phyloP scores from a whole-genome alignment of 108 stramenopile species.

The Skeletonema tropicum region DNA sequence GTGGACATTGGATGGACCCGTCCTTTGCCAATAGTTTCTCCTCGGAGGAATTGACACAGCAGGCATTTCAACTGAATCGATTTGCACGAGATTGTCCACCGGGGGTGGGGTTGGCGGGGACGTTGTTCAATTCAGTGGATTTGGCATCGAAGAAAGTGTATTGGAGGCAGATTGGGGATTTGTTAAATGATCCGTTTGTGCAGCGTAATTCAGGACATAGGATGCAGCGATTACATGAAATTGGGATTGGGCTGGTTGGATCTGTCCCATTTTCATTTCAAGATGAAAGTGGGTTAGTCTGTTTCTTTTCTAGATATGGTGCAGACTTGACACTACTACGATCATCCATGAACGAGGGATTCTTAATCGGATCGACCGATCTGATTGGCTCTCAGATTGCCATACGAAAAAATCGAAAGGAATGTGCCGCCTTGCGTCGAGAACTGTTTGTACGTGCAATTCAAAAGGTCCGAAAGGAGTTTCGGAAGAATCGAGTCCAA shows the following conservation, averaged over 20 bases:
- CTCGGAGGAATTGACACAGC: neutral
- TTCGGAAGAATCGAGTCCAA: neutral
- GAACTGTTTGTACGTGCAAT: slow-evolving; percentile 13
- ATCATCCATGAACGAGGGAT: slow-evolving; percentile 22
- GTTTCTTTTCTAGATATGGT: slow-evolving; percentile 35
- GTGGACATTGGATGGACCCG: slow-evolving; percentile 42
- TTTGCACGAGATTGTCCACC: slow-evolving; percentile 19
- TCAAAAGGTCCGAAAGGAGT: slow-evolving; percentile 9
- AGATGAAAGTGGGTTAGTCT: slow-evolving; percentile 25
- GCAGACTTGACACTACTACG: slow-evolving; percentile 12
- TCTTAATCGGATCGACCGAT: slow-evolving; percentile 15
- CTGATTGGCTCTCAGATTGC: slow-evolving; percentile 43
- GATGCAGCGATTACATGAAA: slow-evolving; percentile 15
- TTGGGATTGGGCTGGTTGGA: slow-evolving; percentile 39
- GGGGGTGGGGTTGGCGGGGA: slow-evolving; percentile 30
- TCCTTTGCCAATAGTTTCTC: slow-evolving; percentile 6
- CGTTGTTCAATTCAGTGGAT: neutral
- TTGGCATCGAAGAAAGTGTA: slow-evolving; percentile 1
- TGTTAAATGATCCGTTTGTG: slow-evolving; percentile 47
- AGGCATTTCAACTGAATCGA: neutral
- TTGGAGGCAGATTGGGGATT: slow-evolving; percentile 33
- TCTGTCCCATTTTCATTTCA: slow-evolving; percentile 34
- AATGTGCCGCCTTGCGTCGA: slow-evolving; percentile 4
- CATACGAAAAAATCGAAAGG: slow-evolving; percentile 22
- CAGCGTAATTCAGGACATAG: slow-evolving; percentile 31